Evolutionary conservation across 352 stramenopile species (phyloP), one percentile per base, ranked within the genome.

Genomic region (Phytophthora quininea): DNA sequence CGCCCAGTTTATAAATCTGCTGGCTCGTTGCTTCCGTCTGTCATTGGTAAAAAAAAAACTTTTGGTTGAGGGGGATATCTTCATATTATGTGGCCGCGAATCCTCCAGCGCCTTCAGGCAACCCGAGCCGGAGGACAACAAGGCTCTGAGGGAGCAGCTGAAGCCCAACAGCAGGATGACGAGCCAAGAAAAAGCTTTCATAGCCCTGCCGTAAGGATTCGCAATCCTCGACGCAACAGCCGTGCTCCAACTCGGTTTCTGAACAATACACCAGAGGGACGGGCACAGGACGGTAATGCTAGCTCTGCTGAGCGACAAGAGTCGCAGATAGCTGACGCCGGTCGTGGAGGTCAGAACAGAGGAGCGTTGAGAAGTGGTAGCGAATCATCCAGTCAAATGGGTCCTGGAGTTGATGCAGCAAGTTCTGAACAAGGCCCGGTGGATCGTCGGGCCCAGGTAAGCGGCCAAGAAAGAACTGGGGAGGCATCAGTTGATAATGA

Each of bases 41-140:
- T 43, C 37, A 43, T 43, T 43, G 37, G 37, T 43, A 43, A 43
- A 43, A 43, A 43, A 43, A 43, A 43, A 43, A 43, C 7, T 43
- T 43, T 12, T 43, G 7, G 7, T 7, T 43, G n/a, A n/a, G n/a
- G 12, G 37, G 12, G 37, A 43, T 43, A 12, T 12, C 37, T 43
- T 7, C 37, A 43, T 43, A 12, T 7, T 43, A 43, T 43, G 37
- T 43, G 12, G 37, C 37, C 37, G 7, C 37, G 37, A 12, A 43
- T 43, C 12, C 37, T 43, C 12, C 37, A 43, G 37, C 37, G 37
- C 7, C 37, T 43, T 43, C 37, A 43, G 37, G 37, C 37, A 43
- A 12, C 37, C 37, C 37, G 37, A 7, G 37, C 7, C 12, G 37
- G 37, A 43, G 37, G 37, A 43, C 37, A 43, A 12, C 37, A 12